These are phyloP conservation scores for Pyrrhoderma noxium DNA, from an alignment of 1,284 basidiomycete species.

Conservation along the genomic window DNA sequence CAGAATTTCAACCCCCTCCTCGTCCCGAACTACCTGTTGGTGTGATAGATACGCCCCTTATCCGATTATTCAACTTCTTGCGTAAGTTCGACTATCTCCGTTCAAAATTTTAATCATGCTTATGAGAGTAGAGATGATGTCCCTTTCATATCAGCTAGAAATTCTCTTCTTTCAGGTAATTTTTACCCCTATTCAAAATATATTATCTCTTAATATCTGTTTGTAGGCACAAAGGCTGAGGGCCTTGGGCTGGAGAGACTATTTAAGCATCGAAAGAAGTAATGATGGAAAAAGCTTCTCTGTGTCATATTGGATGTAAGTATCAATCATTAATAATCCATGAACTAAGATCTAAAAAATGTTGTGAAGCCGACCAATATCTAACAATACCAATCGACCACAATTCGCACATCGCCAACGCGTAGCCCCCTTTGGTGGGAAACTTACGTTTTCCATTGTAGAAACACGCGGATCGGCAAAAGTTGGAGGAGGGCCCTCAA, in stretches of 20 bases:
- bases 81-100: constrained; percentile 41
- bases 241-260: constrained; percentile 72
- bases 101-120: not conserved
- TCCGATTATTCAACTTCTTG: constrained; percentile 73
- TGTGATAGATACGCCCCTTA: constrained; percentile 66
- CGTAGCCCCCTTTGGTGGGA: constrained; percentile 52
- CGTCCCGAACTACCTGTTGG: constrained; percentile 51
- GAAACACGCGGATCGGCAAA: constrained; percentile 32
- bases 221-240: constrained; percentile 60
- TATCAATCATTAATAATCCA: constrained; percentile 10
- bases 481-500: constrained; percentile 33
- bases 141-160: constrained; percentile 77
- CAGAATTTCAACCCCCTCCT: constrained; percentile 39
- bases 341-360: constrained; percentile 27
- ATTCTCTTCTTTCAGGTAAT: constrained; percentile 72
- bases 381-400: constrained; percentile 28
- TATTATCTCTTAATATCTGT: not conserved
- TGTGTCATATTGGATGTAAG: constrained; percentile 73
- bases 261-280: constrained; percentile 55
- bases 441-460: constrained; percentile 42
- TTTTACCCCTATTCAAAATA: not conserved
- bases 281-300: constrained; percentile 57
- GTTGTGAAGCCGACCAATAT: constrained; percentile 32
- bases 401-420: constrained; percentile 25
- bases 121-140: constrained; percentile 63